Conservation (phyloP, 208 protist genomes). For the Leptomonas seymouri region DNA sequence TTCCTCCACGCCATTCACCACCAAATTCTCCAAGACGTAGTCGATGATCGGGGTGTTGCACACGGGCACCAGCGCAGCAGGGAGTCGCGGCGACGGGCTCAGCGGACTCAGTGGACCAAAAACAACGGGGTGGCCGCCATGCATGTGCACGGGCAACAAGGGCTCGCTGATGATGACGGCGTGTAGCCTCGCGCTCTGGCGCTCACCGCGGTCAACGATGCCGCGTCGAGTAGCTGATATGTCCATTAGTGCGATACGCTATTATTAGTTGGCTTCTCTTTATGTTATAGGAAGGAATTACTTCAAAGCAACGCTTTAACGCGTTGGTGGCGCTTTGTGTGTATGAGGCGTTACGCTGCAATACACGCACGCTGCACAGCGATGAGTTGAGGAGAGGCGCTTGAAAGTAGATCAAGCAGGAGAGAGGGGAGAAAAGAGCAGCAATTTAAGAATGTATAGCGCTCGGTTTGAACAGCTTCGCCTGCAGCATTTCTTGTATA, state of each 20-base stretch:
- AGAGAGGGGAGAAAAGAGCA: no score
- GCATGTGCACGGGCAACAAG: constrained; percentile 34
- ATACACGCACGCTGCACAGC: no score
- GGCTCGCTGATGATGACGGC: constrained; percentile 78
- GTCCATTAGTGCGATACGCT: constrained; percentile 10
- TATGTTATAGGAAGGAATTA: no score
- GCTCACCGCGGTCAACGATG: constrained; percentile 19
- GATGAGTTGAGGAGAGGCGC: no score
- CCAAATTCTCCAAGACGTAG: constrained; percentile 87
- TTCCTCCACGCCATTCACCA: constrained; percentile 75
- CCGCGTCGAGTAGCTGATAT: constrained; percentile 13
- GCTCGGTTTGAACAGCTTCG: no score
- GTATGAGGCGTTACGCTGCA: no score
- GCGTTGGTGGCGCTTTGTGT: no score
- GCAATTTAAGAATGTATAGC: no score
- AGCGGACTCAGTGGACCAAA: constrained; percentile 67
- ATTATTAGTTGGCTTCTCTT: no score
- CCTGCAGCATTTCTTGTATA: no score
- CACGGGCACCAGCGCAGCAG: constrained; percentile 80
- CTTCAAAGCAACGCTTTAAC: no score
- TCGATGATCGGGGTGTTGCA: constrained; percentile 90
- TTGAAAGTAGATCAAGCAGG: no score
- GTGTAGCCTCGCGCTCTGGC: constrained; percentile 33
- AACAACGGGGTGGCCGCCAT: constrained; percentile 13
- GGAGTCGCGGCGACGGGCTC: constrained; percentile 52